These are phyloP conservation scores for Abortiporus biennis DNA, from an alignment of 1,284 basidiomycete genomes.

Conservation along the genomic window DNA sequence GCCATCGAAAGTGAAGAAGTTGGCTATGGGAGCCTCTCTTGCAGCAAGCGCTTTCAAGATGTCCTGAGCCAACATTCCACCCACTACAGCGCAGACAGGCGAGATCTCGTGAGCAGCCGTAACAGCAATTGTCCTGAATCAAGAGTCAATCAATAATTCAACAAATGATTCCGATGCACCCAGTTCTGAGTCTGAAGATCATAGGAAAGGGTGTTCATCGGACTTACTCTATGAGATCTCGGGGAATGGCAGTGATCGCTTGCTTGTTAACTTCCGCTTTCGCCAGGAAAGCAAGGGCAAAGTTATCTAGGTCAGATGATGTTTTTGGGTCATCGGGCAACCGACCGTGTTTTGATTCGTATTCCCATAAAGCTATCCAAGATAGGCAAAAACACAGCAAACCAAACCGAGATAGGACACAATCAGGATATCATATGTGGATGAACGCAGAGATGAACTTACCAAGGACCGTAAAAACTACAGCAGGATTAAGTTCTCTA, in stretches of 20 bases:
- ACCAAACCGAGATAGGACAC: slow-evolving; percentile 1
- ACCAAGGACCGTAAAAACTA: slow-evolving; percentile 74
- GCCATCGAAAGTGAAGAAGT: slow-evolving; percentile 89
- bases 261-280: slow-evolving; percentile 68
- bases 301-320: slow-evolving; percentile 51
- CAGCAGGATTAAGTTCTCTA: slow-evolving; percentile 71
- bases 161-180: neutral
- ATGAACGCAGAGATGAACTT: slow-evolving; percentile 17
- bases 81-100: slow-evolving; percentile 87
- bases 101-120: slow-evolving; percentile 85
- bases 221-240: slow-evolving; percentile 55
- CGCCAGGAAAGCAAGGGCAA: slow-evolving; percentile 55
- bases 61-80: slow-evolving; percentile 93
- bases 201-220: slow-evolving; percentile 1
- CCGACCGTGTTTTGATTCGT: slow-evolving; percentile 52
- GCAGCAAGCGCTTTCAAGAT: slow-evolving; percentile 88
- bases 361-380: slow-evolving; percentile 76
- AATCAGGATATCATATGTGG: neutral
- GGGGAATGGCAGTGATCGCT: slow-evolving; percentile 48
- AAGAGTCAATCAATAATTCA: neutral
- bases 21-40: slow-evolving; percentile 87
- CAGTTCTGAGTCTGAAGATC: too few relatives aligned
- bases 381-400: slow-evolving; percentile 1
- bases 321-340: slow-evolving; percentile 51
- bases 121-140: slow-evolving; percentile 47